Percentiles rank a stretch among this genome's conserved stretches.
Evolutionary conservation across 768 basidiomycete genomes (phyloP).

Genomic region (Kwoniella bestiolae): DNA sequence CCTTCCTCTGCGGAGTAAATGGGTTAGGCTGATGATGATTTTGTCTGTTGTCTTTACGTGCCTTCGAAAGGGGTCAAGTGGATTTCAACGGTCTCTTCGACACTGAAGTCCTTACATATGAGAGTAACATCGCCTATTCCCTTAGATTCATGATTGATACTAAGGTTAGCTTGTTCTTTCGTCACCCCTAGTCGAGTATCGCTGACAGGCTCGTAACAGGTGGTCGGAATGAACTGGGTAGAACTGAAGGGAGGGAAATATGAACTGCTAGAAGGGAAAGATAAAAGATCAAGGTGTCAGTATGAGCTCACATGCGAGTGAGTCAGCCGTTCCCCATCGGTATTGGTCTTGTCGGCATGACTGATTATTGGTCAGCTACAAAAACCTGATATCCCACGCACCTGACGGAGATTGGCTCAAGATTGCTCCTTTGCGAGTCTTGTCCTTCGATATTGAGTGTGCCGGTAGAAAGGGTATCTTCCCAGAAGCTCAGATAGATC

Average conservation of each 20-base stretch:
- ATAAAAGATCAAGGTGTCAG: conserved; percentile 81
- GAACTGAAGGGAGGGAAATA: conserved; percentile 87
- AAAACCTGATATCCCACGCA: conserved; percentile 83
- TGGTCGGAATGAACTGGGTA: conserved; percentile 99
- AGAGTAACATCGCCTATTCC: conserved; percentile 90
- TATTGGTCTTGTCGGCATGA: conserved; percentile 11
- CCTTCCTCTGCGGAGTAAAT: not conserved
- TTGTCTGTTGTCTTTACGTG: conserved; percentile 53
- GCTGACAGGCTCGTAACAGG: conserved; percentile 60
- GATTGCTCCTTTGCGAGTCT: conserved; percentile 87
- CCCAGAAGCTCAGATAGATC: conserved; percentile 85
- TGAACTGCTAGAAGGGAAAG: conserved; percentile 63
- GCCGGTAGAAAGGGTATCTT: conserved; percentile 97
- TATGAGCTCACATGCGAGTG: conserved; percentile 81
- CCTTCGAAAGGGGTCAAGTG: conserved; percentile 76
- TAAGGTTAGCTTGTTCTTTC: conserved; percentile 65
- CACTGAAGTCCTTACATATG: conserved; percentile 70
- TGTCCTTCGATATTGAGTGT: conserved; percentile 99
- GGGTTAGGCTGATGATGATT: conserved; percentile 14
- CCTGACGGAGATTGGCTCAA: conserved; percentile 92
- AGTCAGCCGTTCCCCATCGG: conserved; percentile 31
- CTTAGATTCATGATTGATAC: conserved; percentile 98
- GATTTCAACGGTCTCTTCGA: conserved; percentile 68
- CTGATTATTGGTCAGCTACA: conserved; percentile 64
- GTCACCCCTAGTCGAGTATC: conserved; percentile 1